Evolutionary conservation across 176 grass and related monocot genomes (phyloP).

Genomic region (Puya raimondii): DNA sequence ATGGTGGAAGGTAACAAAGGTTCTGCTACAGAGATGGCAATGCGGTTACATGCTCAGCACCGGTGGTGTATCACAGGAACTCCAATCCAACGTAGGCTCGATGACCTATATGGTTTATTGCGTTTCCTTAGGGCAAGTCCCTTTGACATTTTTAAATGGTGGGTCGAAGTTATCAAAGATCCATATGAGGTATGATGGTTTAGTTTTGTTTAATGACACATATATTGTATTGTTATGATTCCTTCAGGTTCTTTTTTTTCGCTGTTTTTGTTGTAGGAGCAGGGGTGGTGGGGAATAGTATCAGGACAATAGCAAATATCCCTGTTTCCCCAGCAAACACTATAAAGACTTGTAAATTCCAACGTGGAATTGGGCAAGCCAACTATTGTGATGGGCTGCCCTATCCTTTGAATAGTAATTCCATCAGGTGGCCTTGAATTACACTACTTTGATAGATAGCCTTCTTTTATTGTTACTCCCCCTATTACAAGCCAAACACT

Average conservation of each 20-base stretch:
- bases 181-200: slow-evolving; percentile 74
- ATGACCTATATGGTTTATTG: slow-evolving; percentile 86
- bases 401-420: too few relatives aligned
- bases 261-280: too few relatives aligned
- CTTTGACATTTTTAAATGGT: slow-evolving; percentile 89
- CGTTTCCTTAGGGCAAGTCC: slow-evolving; percentile 67
- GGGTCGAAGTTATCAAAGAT: slow-evolving; percentile 81
- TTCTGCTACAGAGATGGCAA: slow-evolving; percentile 85
- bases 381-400: too few relatives aligned
- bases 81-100: slow-evolving; percentile 74
- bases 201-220: not conserved
- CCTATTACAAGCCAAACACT: too few relatives aligned
- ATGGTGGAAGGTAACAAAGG: slow-evolving; percentile 88
- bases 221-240: slow-evolving; percentile 3
- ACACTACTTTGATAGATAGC: too few relatives aligned
- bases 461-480: too few relatives aligned
- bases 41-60: slow-evolving; percentile 72
- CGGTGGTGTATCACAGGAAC: slow-evolving; percentile 93
- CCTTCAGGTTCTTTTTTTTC: not conserved
- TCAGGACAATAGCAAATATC: too few relatives aligned
- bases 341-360: too few relatives aligned
- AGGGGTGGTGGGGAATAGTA: too few relatives aligned
- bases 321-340: too few relatives aligned
- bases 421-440: too few relatives aligned
- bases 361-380: too few relatives aligned